Conservation (phyloP, 2,329 filamentous ascomycete genomes). For the Camillea tinctor region DNA sequence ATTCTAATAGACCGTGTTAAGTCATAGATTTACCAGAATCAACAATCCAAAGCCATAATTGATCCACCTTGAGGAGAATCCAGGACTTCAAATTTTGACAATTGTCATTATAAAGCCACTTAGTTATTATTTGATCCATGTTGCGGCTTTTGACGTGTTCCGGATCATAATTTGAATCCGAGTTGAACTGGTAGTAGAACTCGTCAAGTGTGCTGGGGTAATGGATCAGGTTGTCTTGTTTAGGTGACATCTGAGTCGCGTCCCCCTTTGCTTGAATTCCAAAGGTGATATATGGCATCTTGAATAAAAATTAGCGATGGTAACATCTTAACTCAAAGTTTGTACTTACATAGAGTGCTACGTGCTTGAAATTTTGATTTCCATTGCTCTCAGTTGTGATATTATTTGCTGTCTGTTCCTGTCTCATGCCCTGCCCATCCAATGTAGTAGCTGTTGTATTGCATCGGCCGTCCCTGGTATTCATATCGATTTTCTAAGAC, state of each 20-base stretch:
- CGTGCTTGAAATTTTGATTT: not conserved
- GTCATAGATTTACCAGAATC: not conserved
- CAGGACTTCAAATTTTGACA: not conserved
- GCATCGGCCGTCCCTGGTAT: too few species aligned
- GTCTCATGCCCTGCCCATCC: not conserved
- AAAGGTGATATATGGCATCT: not conserved
- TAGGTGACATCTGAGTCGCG: not conserved
- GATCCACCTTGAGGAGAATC: not conserved
- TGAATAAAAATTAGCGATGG: not conserved
- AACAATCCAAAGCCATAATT: conserved; percentile 1
- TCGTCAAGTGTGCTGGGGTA: not conserved
- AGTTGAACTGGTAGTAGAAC: not conserved
- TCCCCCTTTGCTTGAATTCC: not conserved
- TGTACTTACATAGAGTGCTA: not conserved
- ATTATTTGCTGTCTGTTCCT: not conserved
- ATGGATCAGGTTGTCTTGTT: not conserved
- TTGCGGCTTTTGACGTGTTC: not conserved
- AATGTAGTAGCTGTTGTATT: too few species aligned
- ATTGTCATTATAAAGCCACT: not conserved
- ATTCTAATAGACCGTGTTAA: not conserved
- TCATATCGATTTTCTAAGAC: too few species aligned
- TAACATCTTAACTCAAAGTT: not conserved
- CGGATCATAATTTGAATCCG: not conserved
- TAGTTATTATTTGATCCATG: not conserved
- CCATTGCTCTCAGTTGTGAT: not conserved